These are phyloP conservation scores for Lipomyces lipofer DNA, from an alignment of 805 yeast genomes.

Conservation along the genomic window DNA sequence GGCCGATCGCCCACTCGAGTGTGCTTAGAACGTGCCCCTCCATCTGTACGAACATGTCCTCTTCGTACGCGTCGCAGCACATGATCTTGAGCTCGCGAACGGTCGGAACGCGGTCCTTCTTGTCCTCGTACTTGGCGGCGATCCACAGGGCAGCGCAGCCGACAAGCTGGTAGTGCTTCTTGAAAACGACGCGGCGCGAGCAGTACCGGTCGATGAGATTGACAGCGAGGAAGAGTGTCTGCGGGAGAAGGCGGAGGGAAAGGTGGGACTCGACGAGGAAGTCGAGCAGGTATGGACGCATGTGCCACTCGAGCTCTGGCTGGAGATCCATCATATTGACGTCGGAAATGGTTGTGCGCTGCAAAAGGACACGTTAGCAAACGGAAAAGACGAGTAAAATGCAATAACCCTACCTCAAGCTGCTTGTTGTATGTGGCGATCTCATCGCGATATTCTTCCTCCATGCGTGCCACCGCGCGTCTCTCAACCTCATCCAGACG, in stretches of 20 bases:
- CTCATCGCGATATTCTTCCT: constrained; percentile 43
- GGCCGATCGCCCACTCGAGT: constrained; percentile 69
- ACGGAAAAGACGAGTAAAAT: background rate
- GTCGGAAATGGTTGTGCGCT: constrained; percentile 46
- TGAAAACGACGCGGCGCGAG: constrained; percentile 77
- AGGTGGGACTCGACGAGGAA: constrained; percentile 68
- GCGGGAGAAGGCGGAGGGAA: constrained; percentile 63
- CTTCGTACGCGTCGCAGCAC: constrained; percentile 67
- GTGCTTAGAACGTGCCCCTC: constrained; percentile 71
- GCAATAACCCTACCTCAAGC: constrained; percentile 34
- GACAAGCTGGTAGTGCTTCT: constrained; percentile 85
- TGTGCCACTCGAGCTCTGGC: constrained; percentile 76
- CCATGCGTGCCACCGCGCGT: constrained; percentile 27
- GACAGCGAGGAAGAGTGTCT: constrained; percentile 65
- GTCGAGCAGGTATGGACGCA: constrained; percentile 75
- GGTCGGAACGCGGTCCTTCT: constrained; percentile 73
- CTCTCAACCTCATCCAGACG: constrained; percentile 31
- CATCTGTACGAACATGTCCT: constrained; percentile 68
- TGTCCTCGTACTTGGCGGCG: constrained; percentile 79
- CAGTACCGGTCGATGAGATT: constrained; percentile 88
- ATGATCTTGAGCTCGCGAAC: constrained; percentile 67
- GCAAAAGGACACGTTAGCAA: background rate
- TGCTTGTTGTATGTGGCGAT: constrained; percentile 40
- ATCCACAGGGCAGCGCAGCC: constrained; percentile 93
- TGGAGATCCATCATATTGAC: constrained; percentile 74